Conservation (phyloP, 106 monocot genomes). For the Gastrodia elata region DNA sequence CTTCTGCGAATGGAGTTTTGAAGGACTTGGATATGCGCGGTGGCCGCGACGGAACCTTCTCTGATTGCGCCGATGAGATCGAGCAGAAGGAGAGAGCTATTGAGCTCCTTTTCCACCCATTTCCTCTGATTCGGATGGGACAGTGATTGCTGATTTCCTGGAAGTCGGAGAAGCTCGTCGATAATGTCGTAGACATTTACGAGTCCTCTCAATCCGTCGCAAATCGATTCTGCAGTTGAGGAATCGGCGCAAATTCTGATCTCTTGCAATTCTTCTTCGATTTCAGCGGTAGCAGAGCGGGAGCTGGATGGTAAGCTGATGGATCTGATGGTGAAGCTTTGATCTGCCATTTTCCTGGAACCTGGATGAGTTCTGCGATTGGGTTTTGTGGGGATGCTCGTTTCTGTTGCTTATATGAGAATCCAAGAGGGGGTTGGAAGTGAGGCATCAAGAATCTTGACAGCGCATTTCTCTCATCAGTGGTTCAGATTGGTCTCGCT, state of each 20-base stretch:
- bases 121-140: constrained; percentile 12
- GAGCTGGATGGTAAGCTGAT: constrained; percentile 36
- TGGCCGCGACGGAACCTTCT: constrained; percentile 7
- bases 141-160: constrained; percentile 15
- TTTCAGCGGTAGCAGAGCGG: constrained; percentile 7
- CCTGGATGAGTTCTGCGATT: background rate
- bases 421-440: background rate
- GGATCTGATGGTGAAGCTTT: constrained; percentile 23
- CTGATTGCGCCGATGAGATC: constrained; percentile 16
- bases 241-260: constrained; percentile 11
- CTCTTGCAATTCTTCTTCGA: constrained; percentile 19
- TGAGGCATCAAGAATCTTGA: constrained; percentile 8
- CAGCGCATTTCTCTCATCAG: constrained; percentile 1
- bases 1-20: constrained; percentile 8
- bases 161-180: constrained; percentile 21
- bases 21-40: constrained; percentile 13
- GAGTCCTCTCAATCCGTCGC: constrained; percentile 14
- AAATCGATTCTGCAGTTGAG: background rate
- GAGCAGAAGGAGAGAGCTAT: constrained; percentile 22
- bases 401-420: background rate
- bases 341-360: constrained; percentile 2
- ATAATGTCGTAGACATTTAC: constrained; percentile 20
- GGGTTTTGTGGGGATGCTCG: background rate
- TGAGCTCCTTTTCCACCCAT: constrained; percentile 28
- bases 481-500: background rate